Evolutionary conservation across 2,329 filamentous ascomycete genomes (phyloP), one percentile per base, ranked within the genome.

Genomic region (Chalaropsis ovoidea): DNA sequence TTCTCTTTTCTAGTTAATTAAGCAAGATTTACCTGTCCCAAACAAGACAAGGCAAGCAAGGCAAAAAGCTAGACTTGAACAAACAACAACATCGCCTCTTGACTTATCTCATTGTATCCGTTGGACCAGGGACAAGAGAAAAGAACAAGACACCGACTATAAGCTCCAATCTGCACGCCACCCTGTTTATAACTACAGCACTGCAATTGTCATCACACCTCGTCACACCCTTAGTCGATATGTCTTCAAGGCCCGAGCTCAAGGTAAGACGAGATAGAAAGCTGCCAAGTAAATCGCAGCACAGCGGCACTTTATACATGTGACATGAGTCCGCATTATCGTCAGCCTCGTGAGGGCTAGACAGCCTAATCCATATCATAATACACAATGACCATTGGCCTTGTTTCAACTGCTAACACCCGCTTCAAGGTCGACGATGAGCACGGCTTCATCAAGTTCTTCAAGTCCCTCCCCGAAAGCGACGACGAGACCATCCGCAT

Each of bases 401-500:
- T 41, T 15, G 5, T 58, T 58, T n/a, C 54, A n/a, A 2, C n/a
- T 19, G 54, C 54, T 58, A 58, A 58, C 54, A 39, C 7, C 54
- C 60, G 68, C 69, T 65, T 24, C 10, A 65, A 92, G 88, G 90
- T 97, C 74, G 95, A 99, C 72, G 94, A 99, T 74, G 94, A 99
- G 79, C 86, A 87, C 73, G 91, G 93, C 70, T 99, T 99, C 80
- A 96, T 97, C 77, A 90, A 87, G 71, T 95, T 91, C 78, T 99
- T 95, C 80, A 93, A 93, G 71, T 87, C 86, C n/a, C 81, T 99
- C 2, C 85, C 90, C 5, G 72, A 79, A 15, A 84, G 85, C 64
- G 84, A 85, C 70, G 82, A 85, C 47, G 87, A 89, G 65, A 92
- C 90, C 0, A 82, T 99, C 64, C 87, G 94, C 64, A 87, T 99